Base-by-base conservation (phyloP, 192 early-diverging fungal species). In the Gamsiella multidivaricata region DNA sequence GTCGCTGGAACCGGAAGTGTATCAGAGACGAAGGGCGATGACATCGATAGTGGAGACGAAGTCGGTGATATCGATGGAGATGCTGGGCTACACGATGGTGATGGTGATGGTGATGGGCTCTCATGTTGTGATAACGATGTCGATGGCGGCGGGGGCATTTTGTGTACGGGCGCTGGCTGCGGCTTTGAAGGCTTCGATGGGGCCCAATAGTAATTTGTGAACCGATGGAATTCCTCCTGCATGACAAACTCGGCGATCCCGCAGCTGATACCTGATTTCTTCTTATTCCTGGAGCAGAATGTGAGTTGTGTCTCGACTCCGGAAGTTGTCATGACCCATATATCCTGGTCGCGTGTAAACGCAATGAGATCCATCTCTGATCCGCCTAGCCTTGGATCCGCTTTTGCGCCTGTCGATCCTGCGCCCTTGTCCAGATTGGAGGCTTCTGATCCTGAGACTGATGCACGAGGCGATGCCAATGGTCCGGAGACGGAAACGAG, bases 151-250 rank as follows among this genome's bases (percentile, higher is more conserved):
- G 26, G 41, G 12, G 45, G n/a, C 37, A 39, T 39, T 39, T 5
- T 39, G 37, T 9, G 37, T 9, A 12, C 6, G n/a, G 45, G 45
- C 45, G n/a, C 45, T 46, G 37, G 28, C 4, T 33, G 52, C 12
- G 31, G 28, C 52, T 5, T 1, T 49, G 43, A 23, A 33, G 43
- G 58, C 5, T 28, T 20, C 9, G 61, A 53, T n/a, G 61, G 83
- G 5, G 75, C 69, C 90, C 88, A 91, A 59, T 85, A 86, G 64
- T 89, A 92, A 31, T 88, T 87, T 10, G 90, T 87, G 36, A 79
- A 86, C 37, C 91, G 73, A 55, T 86, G 85, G 54, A 92, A 91
- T 62, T 92, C 91, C 67, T 92, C 91, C 59, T 92, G 91, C 88
- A 91, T 90, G 22, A 92, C 85, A 84, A 89, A 92, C 59, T 92